phyloP scores from a whole-genome alignment of 2,329 filamentous ascomycete species.

The Thielaviopsis musarum region DNA sequence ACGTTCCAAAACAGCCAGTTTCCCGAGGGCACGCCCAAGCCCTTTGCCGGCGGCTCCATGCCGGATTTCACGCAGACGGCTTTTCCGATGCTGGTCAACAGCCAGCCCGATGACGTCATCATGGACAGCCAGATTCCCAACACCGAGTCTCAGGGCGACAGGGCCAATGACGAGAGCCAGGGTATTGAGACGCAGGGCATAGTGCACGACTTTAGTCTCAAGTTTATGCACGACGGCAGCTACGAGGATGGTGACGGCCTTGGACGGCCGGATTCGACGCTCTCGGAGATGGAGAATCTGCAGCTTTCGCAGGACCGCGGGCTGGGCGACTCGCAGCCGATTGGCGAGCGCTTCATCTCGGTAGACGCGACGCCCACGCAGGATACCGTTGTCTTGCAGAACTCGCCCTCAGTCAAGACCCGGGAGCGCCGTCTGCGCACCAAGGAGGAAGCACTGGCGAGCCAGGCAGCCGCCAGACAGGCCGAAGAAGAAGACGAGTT shows the following conservation, averaged over 20 bases:
- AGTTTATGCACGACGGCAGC: constrained; percentile 48
- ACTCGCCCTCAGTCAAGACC: constrained; percentile 40
- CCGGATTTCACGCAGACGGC: constrained; percentile 10
- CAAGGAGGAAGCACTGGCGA: constrained; percentile 20
- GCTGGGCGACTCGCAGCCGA: constrained; percentile 55
- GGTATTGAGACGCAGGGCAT: constrained; percentile 8
- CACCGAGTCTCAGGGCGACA: constrained; percentile 23
- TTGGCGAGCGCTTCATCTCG: constrained; percentile 46
- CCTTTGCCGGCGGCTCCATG: constrained; percentile 4
- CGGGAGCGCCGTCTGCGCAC: constrained; percentile 23
- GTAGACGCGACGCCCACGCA: constrained; percentile 21
- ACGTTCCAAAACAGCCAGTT: constrained; percentile 57
- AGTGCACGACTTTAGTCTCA: constrained; percentile 7
- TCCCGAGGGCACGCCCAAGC: constrained; percentile 18
- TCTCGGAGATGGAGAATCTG: constrained; percentile 7
- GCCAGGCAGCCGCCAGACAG: constrained; percentile 15
- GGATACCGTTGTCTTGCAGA: constrained; percentile 26
- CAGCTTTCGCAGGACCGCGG: constrained; percentile 59
- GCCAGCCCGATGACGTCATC: constrained; percentile 29
- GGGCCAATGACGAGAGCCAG: constrained; percentile 20
- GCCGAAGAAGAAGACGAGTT: constrained; percentile 19
- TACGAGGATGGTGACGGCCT: constrained; percentile 39
- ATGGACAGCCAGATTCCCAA: constrained; percentile 27
- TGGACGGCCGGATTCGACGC: not conserved
- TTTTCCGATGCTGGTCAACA: constrained; percentile 16